phyloP scores from a whole-genome alignment of 2,329 filamentous ascomycete species.

The Bertia moriformis region DNA sequence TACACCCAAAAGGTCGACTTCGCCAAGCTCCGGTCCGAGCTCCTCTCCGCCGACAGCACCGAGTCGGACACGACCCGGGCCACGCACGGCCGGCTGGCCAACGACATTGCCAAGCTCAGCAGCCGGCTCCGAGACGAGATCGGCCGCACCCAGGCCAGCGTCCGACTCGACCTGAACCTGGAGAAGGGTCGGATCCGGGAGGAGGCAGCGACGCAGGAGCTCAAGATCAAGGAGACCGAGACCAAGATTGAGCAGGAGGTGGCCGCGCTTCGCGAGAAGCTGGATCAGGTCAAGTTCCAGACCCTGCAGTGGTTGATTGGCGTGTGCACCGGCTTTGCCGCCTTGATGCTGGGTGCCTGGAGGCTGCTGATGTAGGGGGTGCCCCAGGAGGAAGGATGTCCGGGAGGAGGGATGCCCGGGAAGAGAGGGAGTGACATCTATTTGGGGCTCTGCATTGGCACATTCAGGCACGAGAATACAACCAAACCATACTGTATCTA shows the following conservation, averaged over 20 bases:
- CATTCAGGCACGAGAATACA: too few relatives aligned
- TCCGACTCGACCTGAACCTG: conserved; percentile 81
- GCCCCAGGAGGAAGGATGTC: background rate
- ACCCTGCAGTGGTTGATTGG: conserved; percentile 97
- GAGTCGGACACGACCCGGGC: conserved; percentile 79
- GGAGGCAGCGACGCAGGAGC: conserved; percentile 87
- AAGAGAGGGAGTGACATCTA: background rate
- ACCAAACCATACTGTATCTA: too few relatives aligned
- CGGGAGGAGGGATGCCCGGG: background rate
- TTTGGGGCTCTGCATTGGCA: too few relatives aligned
- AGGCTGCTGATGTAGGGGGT: conserved; percentile 44
- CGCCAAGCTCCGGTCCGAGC: conserved; percentile 85
- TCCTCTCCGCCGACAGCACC: conserved; percentile 79
- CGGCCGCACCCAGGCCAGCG: conserved; percentile 80
- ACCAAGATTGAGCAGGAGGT: conserved; percentile 97
- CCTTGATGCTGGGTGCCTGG: conserved; percentile 56
- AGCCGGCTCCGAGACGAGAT: conserved; percentile 85
- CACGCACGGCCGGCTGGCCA: conserved; percentile 81
- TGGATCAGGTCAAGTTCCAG: conserved; percentile 96
- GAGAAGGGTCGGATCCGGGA: conserved; percentile 94
- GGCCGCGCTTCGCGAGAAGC: conserved; percentile 72
- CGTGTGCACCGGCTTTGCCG: conserved; percentile 55
- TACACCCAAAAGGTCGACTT: conserved; percentile 92
- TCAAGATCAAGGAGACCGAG: conserved; percentile 98
- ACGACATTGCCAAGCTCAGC: conserved; percentile 88